Percentiles rank a stretch among this genome's conserved stretches.
These are phyloP conservation scores for Neospora caninum DNA, from an alignment of 169 alveolate species.

Conservation along the genomic window DNA sequence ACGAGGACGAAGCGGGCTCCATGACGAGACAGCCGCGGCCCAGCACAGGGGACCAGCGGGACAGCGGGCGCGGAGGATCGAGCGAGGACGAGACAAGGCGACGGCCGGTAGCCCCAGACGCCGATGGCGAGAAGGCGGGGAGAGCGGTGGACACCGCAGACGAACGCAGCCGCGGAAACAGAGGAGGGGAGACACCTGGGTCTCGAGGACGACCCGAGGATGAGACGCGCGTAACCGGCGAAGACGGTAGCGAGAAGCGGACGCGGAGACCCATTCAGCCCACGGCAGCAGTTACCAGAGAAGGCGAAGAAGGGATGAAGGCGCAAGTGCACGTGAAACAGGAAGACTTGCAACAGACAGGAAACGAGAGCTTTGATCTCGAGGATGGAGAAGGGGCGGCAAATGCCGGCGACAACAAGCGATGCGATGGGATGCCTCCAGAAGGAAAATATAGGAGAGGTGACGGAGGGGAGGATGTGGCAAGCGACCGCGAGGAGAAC, in stretches of 20 bases:
- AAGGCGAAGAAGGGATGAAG: not conserved
- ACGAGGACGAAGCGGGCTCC: too few relatives aligned
- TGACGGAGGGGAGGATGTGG: not conserved
- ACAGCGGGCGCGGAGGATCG: too few relatives aligned
- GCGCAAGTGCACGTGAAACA: not conserved
- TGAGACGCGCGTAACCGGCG: not conserved
- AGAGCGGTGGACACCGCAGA: too few relatives aligned
- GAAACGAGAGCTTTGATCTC: not conserved
- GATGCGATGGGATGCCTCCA: not conserved
- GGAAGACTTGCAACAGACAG: too few relatives aligned
- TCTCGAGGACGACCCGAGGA: not conserved
- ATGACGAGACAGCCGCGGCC: too few relatives aligned
- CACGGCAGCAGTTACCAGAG: not conserved
- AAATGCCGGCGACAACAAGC: not conserved
- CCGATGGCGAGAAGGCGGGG: too few relatives aligned
- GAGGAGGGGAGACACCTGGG: too few relatives aligned
- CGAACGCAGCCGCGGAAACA: too few relatives aligned
- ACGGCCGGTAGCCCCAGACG: too few relatives aligned
- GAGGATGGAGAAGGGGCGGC: not conserved
- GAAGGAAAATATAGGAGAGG: not conserved
- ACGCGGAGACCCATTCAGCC: not conserved
- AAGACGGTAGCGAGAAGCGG: not conserved
- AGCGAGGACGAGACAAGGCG: too few relatives aligned
- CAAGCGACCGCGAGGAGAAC: not conserved
- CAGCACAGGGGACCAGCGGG: too few relatives aligned